Conservation (phyloP, 371 early-diverging fungal genomes). For the Mortierella sp. region DNA sequence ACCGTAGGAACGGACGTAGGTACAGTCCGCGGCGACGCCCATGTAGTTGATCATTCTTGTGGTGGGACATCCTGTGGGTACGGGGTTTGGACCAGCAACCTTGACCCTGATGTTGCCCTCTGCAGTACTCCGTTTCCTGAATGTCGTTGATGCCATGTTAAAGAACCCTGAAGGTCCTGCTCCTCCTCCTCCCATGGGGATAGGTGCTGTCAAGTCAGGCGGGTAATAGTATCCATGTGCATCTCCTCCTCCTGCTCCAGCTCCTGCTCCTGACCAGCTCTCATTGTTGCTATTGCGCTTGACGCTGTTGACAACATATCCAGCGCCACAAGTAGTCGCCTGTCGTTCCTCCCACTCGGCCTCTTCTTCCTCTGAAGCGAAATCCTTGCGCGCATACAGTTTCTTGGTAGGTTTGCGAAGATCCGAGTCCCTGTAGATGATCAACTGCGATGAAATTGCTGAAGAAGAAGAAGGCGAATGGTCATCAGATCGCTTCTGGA, state of each 20-base stretch:
- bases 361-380: conserved; percentile 1
- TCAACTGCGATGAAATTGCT: conserved; percentile 38
- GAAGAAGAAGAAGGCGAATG: conserved; percentile 45
- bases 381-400: conserved; percentile 8
- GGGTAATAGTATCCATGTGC: conserved; percentile 45
- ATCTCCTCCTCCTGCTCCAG: background rate
- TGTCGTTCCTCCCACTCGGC: conserved; percentile 14
- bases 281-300: background rate
- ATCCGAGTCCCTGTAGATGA: conserved; percentile 82
- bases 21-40: conserved; percentile 85
- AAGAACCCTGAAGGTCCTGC: background rate
- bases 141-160: background rate
- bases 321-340: conserved; percentile 28
- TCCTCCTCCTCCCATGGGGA: conserved; percentile 28
- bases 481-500: conserved; percentile 71
- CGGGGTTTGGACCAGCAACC: conserved; percentile 48
- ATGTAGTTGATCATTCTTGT: conserved; percentile 45
- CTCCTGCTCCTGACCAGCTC: background rate
- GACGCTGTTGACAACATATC: conserved; percentile 4
- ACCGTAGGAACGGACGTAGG: conserved; percentile 75
- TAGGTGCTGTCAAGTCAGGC: conserved; percentile 31
- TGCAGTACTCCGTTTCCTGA: background rate
- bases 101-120: conserved; percentile 23
- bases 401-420: conserved; percentile 16
- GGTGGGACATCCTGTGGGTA: conserved; percentile 50